Conservation (phyloP, 2,329 filamentous ascomycete species). For the Tolypocladium inflatum region DNA sequence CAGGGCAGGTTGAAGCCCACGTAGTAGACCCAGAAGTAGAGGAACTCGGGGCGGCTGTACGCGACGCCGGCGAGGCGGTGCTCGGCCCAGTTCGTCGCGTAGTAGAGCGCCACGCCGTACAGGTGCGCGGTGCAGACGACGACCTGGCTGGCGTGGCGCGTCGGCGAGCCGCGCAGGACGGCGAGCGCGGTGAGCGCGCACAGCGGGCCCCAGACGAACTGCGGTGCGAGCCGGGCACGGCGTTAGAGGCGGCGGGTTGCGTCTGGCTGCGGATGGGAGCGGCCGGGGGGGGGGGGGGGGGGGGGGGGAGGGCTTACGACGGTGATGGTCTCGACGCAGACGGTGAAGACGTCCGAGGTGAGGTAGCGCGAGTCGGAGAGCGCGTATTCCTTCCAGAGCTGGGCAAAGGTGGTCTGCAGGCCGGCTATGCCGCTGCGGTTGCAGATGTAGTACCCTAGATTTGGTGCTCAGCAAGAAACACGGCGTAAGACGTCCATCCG, state of each 20-base stretch:
- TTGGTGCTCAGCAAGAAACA: slow-evolving; percentile 1
- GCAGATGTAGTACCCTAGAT: slow-evolving; percentile 61
- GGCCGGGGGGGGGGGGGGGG: no score
- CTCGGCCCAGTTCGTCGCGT: slow-evolving; percentile 45
- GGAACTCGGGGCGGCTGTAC: slow-evolving; percentile 48
- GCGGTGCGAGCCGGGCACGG: background rate
- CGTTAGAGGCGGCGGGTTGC: background rate
- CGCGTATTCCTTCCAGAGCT: slow-evolving; percentile 90
- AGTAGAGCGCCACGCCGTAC: slow-evolving; percentile 56
- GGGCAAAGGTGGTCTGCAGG: slow-evolving; percentile 65
- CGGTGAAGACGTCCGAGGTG: slow-evolving; percentile 69
- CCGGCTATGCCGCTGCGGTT: slow-evolving; percentile 57
- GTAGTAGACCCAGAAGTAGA: slow-evolving; percentile 58
- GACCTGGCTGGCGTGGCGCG: slow-evolving; percentile 42
- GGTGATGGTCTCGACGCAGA: slow-evolving; percentile 82
- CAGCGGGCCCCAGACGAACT: slow-evolving; percentile 50
- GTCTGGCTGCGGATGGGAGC: background rate
- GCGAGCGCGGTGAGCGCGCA: slow-evolving; percentile 38
- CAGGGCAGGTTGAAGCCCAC: slow-evolving; percentile 52
- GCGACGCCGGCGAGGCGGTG: slow-evolving; percentile 31
- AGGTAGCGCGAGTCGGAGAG: slow-evolving; percentile 82
- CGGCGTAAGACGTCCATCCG: background rate
- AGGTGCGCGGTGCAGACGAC: slow-evolving; percentile 43
- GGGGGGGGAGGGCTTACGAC: slow-evolving; percentile 43
- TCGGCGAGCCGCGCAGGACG: slow-evolving; percentile 31